phyloP scores from a whole-genome alignment of 2,329 filamentous ascomycete species.

The Aspergillus candidus region DNA sequence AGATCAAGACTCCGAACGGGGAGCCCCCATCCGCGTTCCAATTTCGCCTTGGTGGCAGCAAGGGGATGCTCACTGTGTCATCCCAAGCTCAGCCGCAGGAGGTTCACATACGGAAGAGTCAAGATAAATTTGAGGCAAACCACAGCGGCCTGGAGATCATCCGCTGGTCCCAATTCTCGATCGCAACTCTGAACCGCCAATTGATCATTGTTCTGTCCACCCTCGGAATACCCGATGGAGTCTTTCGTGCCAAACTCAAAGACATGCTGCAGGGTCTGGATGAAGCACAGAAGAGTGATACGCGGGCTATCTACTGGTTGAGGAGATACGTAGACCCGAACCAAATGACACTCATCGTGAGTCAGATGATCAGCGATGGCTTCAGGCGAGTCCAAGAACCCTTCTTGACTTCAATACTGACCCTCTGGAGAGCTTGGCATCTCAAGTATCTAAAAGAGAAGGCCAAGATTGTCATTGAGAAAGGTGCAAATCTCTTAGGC shows the following conservation, averaged over 20 bases:
- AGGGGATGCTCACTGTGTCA: conserved; percentile 77
- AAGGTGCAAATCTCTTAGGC: conserved; percentile 82
- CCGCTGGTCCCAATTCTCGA: conserved; percentile 67
- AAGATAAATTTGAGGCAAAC: conserved; percentile 73
- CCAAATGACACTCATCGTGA: conserved; percentile 67
- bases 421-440: conserved; percentile 82
- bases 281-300: conserved; percentile 60
- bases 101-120: conserved; percentile 74
- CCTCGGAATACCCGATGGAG: conserved; percentile 61
- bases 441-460: conserved; percentile 90
- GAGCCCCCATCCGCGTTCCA: conserved; percentile 76
- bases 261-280: conserved; percentile 64
- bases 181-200: conserved; percentile 81
- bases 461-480: conserved; percentile 71
- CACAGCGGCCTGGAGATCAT: conserved; percentile 79
- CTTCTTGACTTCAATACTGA: conserved; percentile 71
- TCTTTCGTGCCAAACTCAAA: conserved; percentile 63
- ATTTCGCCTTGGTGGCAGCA: conserved; percentile 86
- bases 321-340: conserved; percentile 78
- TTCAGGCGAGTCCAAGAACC: conserved; percentile 73
- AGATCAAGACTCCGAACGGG: conserved; percentile 48
- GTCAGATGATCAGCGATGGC: conserved; percentile 68
- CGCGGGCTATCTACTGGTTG: conserved; percentile 61
- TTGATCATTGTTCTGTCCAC: conserved; percentile 78
- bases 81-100: conserved; percentile 60